Base-by-base conservation (phyloP, 345 rosid genomes). In the Lepidium sativum region DNA sequence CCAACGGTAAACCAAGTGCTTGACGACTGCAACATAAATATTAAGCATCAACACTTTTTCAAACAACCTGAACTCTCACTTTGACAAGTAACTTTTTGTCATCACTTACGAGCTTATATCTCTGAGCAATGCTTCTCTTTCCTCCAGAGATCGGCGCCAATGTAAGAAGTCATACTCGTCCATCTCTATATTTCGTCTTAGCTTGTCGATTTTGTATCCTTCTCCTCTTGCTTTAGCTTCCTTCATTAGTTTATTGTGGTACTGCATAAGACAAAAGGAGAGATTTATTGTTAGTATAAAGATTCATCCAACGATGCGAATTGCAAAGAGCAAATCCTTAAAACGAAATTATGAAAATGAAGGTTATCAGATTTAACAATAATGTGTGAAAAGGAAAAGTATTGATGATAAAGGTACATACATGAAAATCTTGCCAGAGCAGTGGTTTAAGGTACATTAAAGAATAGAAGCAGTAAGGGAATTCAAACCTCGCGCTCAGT, bases 71-170 rank as follows among this genome's bases (percentile, higher is more conserved):
- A 12, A 34, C 21, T 15, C 44, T 42, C 39, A 51, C 58, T 69
- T 23, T 55, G 60, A 20, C 7, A 13, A 20, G 32, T 34, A 45
- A 1, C 8, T 1, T 31, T 40, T 57, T 52, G 4, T n/a, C 39
- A 25, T 27, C 38, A 45, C 43, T 45, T 83, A 92, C 98, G 96
- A 82, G 84, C 97, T 86, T 71, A 89, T 89, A 66, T 92, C 98
- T 83, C 98, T 78, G 69, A 87, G 60, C 75, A 92, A 82, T 74
- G 96, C 97, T 78, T 89, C 98, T 71, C 98, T 86, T 84, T 92
- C 98, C 72, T 87, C 96, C 11, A 83, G 72, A 54, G 98, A 92
- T 34, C 97, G 86, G 48, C 81, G 87, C 97, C 96, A 92, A 54
- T 92, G 98, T 52, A 89, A 51, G 47, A 68, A 63, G 72, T 92